A percentile compares a stretch with the other conserved stretches of the same genome.
Evolutionary conservation across 139 green algal genomes (phyloP).

Genomic region (Microglena sp.): DNA sequence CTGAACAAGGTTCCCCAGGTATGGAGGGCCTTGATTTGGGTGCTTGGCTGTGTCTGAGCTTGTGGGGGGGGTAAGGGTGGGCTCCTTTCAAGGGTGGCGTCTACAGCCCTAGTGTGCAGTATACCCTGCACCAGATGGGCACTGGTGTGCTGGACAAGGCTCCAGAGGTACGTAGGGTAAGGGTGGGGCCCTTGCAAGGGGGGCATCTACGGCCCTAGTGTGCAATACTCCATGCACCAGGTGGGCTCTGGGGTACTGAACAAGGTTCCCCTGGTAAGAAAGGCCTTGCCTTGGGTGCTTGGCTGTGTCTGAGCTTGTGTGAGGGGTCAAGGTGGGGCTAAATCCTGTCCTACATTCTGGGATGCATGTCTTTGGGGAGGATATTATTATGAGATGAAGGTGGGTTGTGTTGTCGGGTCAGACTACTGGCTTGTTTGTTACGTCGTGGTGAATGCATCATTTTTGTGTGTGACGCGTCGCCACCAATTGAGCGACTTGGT

Average conservation of each 20-base stretch:
- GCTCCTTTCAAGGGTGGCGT: slow-evolving; percentile 66
- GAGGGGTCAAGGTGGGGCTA: too few relatives aligned
- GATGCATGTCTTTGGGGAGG: too few relatives aligned
- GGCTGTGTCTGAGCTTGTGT: too few relatives aligned
- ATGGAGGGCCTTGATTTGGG: background rate
- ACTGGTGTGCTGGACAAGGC: slow-evolving; percentile 35
- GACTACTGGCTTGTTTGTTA: too few relatives aligned
- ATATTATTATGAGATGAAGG: too few relatives aligned
- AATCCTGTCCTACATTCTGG: too few relatives aligned
- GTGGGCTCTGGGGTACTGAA: slow-evolving; percentile 65
- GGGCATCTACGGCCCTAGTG: slow-evolving; percentile 81
- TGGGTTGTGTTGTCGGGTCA: too few relatives aligned
- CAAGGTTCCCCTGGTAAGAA: slow-evolving; percentile 32
- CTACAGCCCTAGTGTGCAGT: slow-evolving; percentile 87
- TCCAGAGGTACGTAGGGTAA: slow-evolving; percentile 33
- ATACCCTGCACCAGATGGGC: slow-evolving; percentile 84
- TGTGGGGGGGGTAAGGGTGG: slow-evolving; percentile 3
- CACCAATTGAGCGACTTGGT: too few relatives aligned
- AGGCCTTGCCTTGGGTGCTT: background rate
- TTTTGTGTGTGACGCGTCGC: too few relatives aligned
- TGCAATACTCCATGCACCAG: slow-evolving; percentile 86
- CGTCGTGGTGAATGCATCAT: too few relatives aligned
- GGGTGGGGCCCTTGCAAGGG: slow-evolving; percentile 61
- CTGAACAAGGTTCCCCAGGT: slow-evolving; percentile 48
- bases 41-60: too few relatives aligned